Evolutionary conservation across 2,329 filamentous ascomycete species (phyloP), one percentile per base, ranked within the genome.

Genomic region (Verticillium dahliae): DNA sequence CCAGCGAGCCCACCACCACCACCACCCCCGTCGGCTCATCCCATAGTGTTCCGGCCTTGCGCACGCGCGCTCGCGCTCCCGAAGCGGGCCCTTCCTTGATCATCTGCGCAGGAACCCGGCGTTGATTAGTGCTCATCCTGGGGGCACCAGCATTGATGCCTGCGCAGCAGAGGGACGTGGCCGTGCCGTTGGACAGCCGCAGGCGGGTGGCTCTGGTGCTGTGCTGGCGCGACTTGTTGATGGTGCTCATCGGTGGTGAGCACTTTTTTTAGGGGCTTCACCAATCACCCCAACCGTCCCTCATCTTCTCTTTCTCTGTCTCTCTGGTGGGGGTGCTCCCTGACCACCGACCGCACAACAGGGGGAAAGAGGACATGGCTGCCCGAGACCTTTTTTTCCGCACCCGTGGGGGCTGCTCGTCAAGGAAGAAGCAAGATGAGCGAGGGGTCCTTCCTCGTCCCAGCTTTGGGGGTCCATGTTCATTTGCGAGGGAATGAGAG

Each of bases 31-130:
- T 22, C 45, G 45, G 45, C 45, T 50, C 45, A 50, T 50, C 45
- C 45, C 45, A 50, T 50, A 50, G 45, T 50, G 6, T 22, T 27
- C 45, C n/a, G 15, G 45, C 22, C 45, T 9, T 50, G 9, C 13
- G 14, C 41, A 38, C 60, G 54, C 37, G 62, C 62, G 63, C 27
- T 27, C 60, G 60, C 63, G 59, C 62, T 63, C 55, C 55, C 31
- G 55, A 56, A 56, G 18, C 18, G 35, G 55, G 27, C 33, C 50
- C 38, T 11, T 41, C 59, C 35, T 62, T 67, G 66, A 67, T 71
- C 69, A 71, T 65, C 65, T 69, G 70, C 67, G 70, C 70, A 72
- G 69, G 70, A 72, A 71, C 68, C 69, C 69, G 68, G 45, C n/a
- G 45, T n/a, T 50, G 45, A 50, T 50, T 50, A 50, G 45, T 50